Conservation (phyloP, 2,329 filamentous ascomycete species). For the Paraconiothyrium brasiliense region DNA sequence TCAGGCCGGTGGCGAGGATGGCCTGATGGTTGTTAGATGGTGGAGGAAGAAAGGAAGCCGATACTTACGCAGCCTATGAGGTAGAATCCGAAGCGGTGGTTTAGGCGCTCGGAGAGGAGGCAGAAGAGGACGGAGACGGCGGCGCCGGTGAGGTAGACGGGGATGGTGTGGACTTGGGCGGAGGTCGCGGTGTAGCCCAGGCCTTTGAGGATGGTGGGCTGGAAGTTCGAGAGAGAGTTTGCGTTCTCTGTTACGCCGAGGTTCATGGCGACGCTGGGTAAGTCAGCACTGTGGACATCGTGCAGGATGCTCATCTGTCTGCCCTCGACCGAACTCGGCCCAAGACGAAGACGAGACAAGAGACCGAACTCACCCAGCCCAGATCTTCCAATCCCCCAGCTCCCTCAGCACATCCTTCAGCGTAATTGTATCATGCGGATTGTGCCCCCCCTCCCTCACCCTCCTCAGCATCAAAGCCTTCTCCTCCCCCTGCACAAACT, state of each 20-base stretch:
- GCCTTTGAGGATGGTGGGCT: slow-evolving; percentile 48
- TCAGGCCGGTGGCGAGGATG: slow-evolving; percentile 59
- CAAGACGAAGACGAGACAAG: not conserved
- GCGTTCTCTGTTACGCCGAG: slow-evolving; percentile 44
- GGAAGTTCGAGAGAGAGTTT: slow-evolving; percentile 44
- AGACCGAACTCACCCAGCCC: slow-evolving; percentile 55
- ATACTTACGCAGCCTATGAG: slow-evolving; percentile 33
- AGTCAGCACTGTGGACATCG: too few species aligned
- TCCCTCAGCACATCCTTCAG: slow-evolving; percentile 54
- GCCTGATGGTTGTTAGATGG: not conserved
- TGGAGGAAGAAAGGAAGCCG: not conserved
- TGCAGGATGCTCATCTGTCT: too few species aligned
- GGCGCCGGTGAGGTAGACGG: slow-evolving; percentile 44
- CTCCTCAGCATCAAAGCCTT: slow-evolving; percentile 62
- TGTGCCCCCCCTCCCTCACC: slow-evolving; percentile 57
- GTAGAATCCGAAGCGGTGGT: slow-evolving; percentile 43
- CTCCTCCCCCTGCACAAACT: slow-evolving; percentile 61
- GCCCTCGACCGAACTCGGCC: too few species aligned
- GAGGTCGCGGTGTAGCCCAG: slow-evolving; percentile 46
- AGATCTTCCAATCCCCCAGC: slow-evolving; percentile 66
- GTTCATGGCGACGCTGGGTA: slow-evolving; percentile 33
- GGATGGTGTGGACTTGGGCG: slow-evolving; percentile 48
- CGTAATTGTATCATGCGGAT: slow-evolving; percentile 57
- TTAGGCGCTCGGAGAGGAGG: slow-evolving; percentile 37
- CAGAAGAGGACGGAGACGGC: slow-evolving; percentile 41